Conservation (phyloP, 306 rosid genomes). For the Medicago ruthenica region DNA sequence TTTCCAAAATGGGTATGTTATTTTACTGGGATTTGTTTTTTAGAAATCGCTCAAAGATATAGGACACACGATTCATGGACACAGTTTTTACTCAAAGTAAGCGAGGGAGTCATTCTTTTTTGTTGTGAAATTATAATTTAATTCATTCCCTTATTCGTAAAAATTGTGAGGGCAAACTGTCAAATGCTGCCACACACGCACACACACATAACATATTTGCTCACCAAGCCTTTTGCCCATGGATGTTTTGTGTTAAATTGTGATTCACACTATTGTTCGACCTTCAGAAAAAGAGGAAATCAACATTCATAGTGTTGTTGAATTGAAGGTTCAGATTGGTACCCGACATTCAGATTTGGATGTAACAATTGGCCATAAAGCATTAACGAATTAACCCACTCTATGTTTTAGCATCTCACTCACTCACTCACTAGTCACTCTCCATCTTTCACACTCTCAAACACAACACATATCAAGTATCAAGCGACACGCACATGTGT, state of each 20-base stretch:
- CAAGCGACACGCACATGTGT: neutral
- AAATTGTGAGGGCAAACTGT: neutral
- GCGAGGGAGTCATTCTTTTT: no score
- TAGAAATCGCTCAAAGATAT: no score
- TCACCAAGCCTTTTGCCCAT: slow-evolving; percentile 31
- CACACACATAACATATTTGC: slow-evolving; percentile 11
- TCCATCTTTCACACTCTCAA: neutral
- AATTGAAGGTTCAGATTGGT: slow-evolving; percentile 10
- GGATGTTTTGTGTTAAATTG: slow-evolving; percentile 25
- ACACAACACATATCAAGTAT: neutral
- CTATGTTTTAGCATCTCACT: neutral
- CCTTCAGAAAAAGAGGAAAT: neutral
- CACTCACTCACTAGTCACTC: neutral
- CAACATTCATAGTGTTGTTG: neutral
- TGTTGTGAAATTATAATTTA: neutral
- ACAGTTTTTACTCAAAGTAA: no score
- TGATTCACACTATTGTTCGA: neutral
- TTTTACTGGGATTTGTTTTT: no score
- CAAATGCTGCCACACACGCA: slow-evolving; percentile 30
- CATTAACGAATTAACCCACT: neutral
- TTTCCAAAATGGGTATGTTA: no score
- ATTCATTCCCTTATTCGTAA: neutral
- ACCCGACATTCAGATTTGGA: neutral
- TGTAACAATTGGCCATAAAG: neutral
- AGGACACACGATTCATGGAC: no score